These are phyloP conservation scores for Ochetophila trinervis DNA, from an alignment of 306 rosid species.

Conservation along the genomic window DNA sequence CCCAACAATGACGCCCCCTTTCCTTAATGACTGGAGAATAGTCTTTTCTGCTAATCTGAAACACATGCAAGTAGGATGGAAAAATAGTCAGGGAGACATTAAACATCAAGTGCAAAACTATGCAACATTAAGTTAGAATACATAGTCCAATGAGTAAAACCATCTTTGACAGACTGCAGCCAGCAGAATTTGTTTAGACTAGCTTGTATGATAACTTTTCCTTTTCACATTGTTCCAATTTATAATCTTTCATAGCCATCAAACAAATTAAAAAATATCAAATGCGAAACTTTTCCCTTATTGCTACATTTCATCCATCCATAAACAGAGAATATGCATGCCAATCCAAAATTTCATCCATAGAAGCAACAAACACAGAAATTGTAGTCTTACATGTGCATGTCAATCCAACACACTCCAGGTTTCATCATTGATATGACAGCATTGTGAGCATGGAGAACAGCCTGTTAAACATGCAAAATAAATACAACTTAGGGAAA, in stretches of 20 bases:
- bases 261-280: too few species aligned
- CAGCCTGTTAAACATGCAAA: constrained; percentile 58
- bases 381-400: constrained; percentile 67
- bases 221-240: too few species aligned
- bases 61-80: constrained; percentile 23
- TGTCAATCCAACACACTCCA: constrained; percentile 74
- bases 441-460: constrained; percentile 83
- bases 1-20: constrained; percentile 59
- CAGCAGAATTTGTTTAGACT: too few species aligned
- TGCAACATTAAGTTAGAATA: too few species aligned
- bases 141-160: too few species aligned
- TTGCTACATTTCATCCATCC: too few species aligned
- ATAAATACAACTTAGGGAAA: constrained; percentile 6
- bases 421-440: constrained; percentile 79
- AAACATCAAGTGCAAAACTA: not conserved
- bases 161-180: too few species aligned
- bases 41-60: constrained; percentile 82
- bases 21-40: constrained; percentile 60
- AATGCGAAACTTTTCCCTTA: too few species aligned
- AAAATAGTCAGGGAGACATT: not conserved
- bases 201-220: too few species aligned
- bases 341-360: too few species aligned
- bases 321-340: not conserved
- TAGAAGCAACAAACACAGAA: not conserved
- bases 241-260: too few species aligned